These are phyloP conservation scores for Astrothelium macrocarpum DNA, from an alignment of 495 filamentous ascomycete species.

Conservation along the genomic window DNA sequence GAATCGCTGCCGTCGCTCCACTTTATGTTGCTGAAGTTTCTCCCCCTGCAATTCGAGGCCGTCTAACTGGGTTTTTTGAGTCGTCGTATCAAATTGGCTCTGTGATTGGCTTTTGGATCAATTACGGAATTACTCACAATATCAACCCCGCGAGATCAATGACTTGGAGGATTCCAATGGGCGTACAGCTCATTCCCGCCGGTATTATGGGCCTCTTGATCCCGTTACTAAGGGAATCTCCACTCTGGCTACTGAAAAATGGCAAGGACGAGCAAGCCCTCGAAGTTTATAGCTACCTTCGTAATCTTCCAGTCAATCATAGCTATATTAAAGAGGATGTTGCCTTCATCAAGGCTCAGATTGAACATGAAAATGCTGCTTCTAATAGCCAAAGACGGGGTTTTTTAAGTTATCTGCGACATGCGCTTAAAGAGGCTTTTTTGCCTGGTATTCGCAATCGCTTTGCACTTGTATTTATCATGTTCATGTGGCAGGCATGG, in stretches of 20 bases:
- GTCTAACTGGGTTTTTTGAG: slow-evolving; percentile 26
- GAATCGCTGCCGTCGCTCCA: slow-evolving; percentile 23
- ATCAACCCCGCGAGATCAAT: slow-evolving; percentile 13
- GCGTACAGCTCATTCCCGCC: slow-evolving; percentile 24
- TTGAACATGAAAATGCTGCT: slow-evolving; percentile 24
- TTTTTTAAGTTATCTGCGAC: slow-evolving; percentile 23
- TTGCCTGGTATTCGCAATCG: slow-evolving; percentile 33
- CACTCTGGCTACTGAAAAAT: slow-evolving; percentile 18
- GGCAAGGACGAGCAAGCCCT: slow-evolving; percentile 19
- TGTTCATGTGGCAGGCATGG: slow-evolving; percentile 31
- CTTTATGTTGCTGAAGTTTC: slow-evolving; percentile 27
- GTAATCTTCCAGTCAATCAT: slow-evolving; percentile 24
- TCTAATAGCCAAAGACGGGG: slow-evolving; percentile 17
- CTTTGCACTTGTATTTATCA: slow-evolving; percentile 31
- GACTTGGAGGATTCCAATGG: slow-evolving; percentile 25
- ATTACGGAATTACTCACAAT: slow-evolving; percentile 24
- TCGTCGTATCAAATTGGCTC: slow-evolving; percentile 26
- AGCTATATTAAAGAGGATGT: slow-evolving; percentile 23
- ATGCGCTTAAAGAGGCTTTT: slow-evolving; percentile 21
- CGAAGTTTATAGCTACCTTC: slow-evolving; percentile 18
- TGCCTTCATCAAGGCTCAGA: slow-evolving; percentile 23
- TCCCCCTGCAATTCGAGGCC: slow-evolving; percentile 24
- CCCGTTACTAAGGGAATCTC: slow-evolving; percentile 18
- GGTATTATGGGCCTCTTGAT: slow-evolving; percentile 20
- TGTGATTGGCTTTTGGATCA: slow-evolving; percentile 30